Evolutionary conservation across 2,329 filamentous ascomycete species (phyloP).

Genomic region (Aspergillus terreus): DNA sequence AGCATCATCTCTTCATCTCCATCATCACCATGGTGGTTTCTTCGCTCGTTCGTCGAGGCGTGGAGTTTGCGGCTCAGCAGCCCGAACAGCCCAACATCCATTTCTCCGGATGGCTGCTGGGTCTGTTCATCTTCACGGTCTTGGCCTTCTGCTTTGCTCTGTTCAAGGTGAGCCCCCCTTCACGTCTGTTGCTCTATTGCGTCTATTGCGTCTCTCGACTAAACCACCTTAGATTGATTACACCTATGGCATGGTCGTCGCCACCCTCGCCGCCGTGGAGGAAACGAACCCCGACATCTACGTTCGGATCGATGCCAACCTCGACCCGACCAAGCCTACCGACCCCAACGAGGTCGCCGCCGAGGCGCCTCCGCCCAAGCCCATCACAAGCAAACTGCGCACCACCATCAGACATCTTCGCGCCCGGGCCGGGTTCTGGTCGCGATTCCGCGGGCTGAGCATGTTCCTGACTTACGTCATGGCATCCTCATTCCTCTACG

Average conservation of each 20-base stretch:
- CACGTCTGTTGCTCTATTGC: not conserved
- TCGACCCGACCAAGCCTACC: constrained; percentile 26
- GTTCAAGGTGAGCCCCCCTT: constrained; percentile 24
- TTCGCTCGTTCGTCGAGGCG: constrained; percentile 34
- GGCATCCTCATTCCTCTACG: constrained; percentile 43
- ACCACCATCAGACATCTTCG: constrained; percentile 59
- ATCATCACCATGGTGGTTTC: constrained; percentile 22
- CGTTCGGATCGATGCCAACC: constrained; percentile 46
- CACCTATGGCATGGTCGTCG: constrained; percentile 57
- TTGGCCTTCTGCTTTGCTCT: constrained; percentile 21
- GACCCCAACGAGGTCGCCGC: constrained; percentile 27
- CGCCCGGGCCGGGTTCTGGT: constrained; percentile 59
- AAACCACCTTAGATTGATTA: constrained; percentile 44
- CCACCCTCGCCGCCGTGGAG: constrained; percentile 63
- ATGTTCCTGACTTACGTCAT: constrained; percentile 48
- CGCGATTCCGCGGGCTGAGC: constrained; percentile 66
- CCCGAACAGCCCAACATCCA: constrained; percentile 9
- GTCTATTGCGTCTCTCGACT: not conserved
- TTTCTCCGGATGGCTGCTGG: constrained; percentile 23
- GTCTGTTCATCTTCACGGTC: constrained; percentile 26
- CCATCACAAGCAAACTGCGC: constrained; percentile 59
- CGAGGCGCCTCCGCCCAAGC: constrained; percentile 49
- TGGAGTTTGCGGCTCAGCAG: constrained; percentile 24
- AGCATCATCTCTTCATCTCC: not conserved
- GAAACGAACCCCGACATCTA: constrained; percentile 52